phyloP scores from a whole-genome alignment of 1,139 yeast genomes.

The Suhomyces ambrosiae region DNA sequence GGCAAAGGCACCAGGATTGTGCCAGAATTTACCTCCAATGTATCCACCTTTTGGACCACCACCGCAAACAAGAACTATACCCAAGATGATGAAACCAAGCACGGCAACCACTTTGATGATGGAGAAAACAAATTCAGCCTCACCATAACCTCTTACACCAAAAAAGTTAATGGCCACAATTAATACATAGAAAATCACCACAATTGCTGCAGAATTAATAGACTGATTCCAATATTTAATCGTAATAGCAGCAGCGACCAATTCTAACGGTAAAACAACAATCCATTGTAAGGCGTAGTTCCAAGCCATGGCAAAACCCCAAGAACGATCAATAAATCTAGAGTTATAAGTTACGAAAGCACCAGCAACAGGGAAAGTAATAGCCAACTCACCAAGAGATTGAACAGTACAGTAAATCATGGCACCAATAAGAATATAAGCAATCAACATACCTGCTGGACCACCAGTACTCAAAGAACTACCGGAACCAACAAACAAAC shows the following conservation, averaged over 20 bases:
- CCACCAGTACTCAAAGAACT: conserved; percentile 70
- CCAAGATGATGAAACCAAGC: conserved; percentile 43
- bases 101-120: conserved; percentile 39
- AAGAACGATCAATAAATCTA: conserved; percentile 69
- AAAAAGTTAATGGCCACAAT: conserved; percentile 37
- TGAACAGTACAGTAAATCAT: conserved; percentile 76
- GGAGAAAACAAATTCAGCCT: conserved; percentile 46
- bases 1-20: conserved; percentile 43
- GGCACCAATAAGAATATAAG: conserved; percentile 67
- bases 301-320: conserved; percentile 83
- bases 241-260: conserved; percentile 59
- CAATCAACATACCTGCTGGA: conserved; percentile 74
- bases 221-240: conserved; percentile 36
- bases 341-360: conserved; percentile 75
- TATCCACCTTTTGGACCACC: conserved; percentile 39
- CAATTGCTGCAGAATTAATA: conserved; percentile 43
- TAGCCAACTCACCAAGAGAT: conserved; percentile 85
- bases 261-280: conserved; percentile 71
- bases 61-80: conserved; percentile 43
- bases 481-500: conserved; percentile 76
- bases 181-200: conserved; percentile 39
- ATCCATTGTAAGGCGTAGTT: conserved; percentile 82
- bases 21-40: conserved; percentile 53
- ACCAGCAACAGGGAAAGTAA: conserved; percentile 77
- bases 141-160: conserved; percentile 49